phyloP scores from a whole-genome alignment of 305 asterid genomes.

The Fraxinus albicans region DNA sequence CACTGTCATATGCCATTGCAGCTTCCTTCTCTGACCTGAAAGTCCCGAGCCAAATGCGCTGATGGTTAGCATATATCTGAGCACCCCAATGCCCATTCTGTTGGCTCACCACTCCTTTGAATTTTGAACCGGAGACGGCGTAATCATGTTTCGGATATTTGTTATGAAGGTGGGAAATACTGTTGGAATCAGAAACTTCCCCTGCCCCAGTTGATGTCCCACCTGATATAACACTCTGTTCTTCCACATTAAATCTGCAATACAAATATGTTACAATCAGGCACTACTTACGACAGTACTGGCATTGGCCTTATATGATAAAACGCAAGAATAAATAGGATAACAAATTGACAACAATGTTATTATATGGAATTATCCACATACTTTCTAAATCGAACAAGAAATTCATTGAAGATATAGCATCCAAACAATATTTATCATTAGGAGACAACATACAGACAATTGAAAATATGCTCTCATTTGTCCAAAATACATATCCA shows the following conservation, averaged over 20 bases:
- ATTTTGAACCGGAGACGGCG: constrained; percentile 8
- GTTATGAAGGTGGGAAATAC: not conserved
- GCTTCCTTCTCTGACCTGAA: constrained; percentile 49
- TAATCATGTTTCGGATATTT: not conserved
- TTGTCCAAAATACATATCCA: not conserved
- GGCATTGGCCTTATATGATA: not conserved
- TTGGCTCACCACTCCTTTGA: constrained; percentile 45
- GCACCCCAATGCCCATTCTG: constrained; percentile 54
- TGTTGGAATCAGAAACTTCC: constrained; percentile 26
- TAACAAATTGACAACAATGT: not conserved
- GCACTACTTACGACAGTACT: not conserved
- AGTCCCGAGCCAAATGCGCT: constrained; percentile 59
- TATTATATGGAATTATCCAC: not conserved
- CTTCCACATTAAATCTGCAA: constrained; percentile 30
- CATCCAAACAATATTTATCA: not conserved
- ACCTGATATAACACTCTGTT: constrained; percentile 8
- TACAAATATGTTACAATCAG: not conserved
- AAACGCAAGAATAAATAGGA: not conserved
- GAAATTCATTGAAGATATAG: not conserved
- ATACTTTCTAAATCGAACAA: not conserved
- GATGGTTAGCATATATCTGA: constrained; percentile 47
- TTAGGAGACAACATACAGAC: not conserved
- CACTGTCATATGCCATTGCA: constrained; percentile 46
- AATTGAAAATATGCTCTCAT: not conserved
- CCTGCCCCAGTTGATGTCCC: not conserved